Base-by-base conservation (phyloP, 257 asterid genomes). In the Jacaranda mimosifolia region DNA sequence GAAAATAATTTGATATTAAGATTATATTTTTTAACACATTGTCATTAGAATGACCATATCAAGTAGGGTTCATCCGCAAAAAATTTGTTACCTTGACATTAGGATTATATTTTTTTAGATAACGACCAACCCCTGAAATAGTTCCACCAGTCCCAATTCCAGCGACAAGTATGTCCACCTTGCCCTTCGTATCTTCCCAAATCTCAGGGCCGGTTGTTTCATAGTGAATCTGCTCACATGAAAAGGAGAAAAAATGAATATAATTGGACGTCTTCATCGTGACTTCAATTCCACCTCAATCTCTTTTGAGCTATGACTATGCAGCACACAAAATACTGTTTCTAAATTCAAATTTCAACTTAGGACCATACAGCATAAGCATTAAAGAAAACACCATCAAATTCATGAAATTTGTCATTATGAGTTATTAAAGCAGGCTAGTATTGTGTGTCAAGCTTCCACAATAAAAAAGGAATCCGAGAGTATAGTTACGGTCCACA, bases 111-210 rank as follows among this genome's bases (percentile, higher is more conserved):
- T 91, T 63, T 83, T 93, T 96, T 60, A 96, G 99, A 84, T 69
- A 93, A 69, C 93, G 89, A 70, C 98, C 99, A 80, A 83, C 96
- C 68, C 98, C 98, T 0, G 97, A 76, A 76, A 96, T 93, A 57
- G 98, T 96, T 79, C 99, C 98, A 67, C 99, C 98, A 70, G 99
- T 96, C 53, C 99, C 98, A 78, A 96, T 93, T 71, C 99, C 98
- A 18, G 99, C 98, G 84, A 96, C 96, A 81, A 96, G 83, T 81
- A 96, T 93, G 87, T 93, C 99, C 77, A 93, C 91, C 85, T 89
- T 90, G 79, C 99, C 99, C 71, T 82, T 91, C 21, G 99, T 90
- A 83, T 96, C 98, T 70, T 96, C 99, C 99, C 99, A 96, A 72
- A 96, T 96, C 91, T 93, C 99, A 15, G 99, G 99, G 74, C 99